Percentiles rank a stretch among this genome's conserved stretches.
Conservation (phyloP, 2,329 filamentous ascomycete species). For the Periconia digitata region DNA sequence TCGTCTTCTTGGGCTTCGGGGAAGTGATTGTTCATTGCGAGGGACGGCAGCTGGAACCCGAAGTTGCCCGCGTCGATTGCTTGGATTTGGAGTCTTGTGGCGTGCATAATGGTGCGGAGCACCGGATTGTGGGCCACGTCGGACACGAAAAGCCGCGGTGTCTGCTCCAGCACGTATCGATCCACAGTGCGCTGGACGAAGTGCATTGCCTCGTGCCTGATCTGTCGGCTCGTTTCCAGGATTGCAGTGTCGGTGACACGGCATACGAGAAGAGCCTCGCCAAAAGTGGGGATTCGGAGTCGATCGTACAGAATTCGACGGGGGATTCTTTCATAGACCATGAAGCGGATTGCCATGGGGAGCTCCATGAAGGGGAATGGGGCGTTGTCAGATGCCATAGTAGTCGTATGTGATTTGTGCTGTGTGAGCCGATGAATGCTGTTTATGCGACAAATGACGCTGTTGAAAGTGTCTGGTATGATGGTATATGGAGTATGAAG, state of each 20-base stretch:
- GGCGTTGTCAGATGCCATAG: background rate
- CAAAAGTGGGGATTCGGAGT: background rate
- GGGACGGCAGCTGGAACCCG: background rate
- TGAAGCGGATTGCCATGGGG: background rate
- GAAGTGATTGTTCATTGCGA: background rate
- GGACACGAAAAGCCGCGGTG: background rate
- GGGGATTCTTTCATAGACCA: slow-evolving; percentile 2
- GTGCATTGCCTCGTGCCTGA: background rate
- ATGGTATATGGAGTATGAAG: background rate
- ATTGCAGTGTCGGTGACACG: background rate
- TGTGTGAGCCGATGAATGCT: background rate
- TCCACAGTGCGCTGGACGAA: background rate
- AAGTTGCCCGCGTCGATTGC: background rate
- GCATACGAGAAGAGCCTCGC: background rate
- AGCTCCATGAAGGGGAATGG: slow-evolving; percentile 2
- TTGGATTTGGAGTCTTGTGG: background rate
- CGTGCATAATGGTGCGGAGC: background rate
- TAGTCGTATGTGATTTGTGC: background rate
- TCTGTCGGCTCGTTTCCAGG: background rate
- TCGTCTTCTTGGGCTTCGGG: background rate
- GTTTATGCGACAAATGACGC: background rate
- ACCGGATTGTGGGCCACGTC: background rate
- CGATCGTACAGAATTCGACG: background rate
- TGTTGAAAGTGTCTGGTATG: background rate
- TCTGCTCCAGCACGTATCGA: background rate